Evolutionary conservation across 345 rosid genomes (phyloP).

Genomic region (Xanthoceras sorbifolium): DNA sequence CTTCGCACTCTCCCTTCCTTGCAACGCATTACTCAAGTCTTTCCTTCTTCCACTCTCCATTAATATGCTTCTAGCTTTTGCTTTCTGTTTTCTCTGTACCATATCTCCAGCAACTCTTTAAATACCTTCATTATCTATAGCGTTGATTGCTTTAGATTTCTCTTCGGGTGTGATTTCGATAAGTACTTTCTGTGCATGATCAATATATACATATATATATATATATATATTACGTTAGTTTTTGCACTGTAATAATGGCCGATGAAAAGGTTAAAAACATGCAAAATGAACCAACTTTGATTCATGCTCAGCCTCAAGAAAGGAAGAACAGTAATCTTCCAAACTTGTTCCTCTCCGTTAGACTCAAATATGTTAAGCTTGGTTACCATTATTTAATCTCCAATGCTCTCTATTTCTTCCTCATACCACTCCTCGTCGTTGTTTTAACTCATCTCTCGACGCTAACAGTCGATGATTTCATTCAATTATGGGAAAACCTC

Average conservation of each 20-base stretch:
- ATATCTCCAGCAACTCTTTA: not conserved
- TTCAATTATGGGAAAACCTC: constrained; percentile 24
- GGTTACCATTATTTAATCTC: constrained; percentile 45
- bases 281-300: not conserved
- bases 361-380: constrained; percentile 43
- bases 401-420: constrained; percentile 32
- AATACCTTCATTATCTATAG: not conserved
- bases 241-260: constrained; percentile 1
- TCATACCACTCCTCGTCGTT: constrained; percentile 19
- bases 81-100: not conserved
- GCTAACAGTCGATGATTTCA: constrained; percentile 20
- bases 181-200: no score
- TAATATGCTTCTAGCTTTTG: not conserved
- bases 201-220: no score
- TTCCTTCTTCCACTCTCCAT: no score
- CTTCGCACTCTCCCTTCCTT: not conserved
- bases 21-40: not conserved
- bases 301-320: not conserved
- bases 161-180: no score
- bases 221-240: no score
- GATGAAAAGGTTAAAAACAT: not conserved
- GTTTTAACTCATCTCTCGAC: constrained; percentile 24
- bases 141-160: not conserved
- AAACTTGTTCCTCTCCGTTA: constrained; percentile 29
- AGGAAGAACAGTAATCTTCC: constrained; percentile 21